Conservation (phyloP, 306 rosid species). For the Citrullus colocynthis region DNA sequence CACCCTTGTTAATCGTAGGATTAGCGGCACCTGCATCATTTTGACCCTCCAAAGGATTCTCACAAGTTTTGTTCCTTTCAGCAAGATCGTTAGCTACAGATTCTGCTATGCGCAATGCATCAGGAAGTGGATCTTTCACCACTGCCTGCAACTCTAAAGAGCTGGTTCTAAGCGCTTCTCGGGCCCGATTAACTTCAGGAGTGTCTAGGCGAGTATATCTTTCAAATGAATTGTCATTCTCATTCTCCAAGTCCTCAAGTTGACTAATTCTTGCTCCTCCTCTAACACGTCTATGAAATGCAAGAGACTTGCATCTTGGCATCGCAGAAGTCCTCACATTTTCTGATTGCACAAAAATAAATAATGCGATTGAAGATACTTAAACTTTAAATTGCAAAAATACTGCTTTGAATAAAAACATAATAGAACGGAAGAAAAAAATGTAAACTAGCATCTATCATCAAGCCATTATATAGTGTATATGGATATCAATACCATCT, state of each 20-base stretch:
- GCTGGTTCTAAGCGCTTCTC: constrained; percentile 56
- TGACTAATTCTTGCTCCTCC: constrained; percentile 39
- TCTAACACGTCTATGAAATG: constrained; percentile 22
- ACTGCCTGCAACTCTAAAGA: constrained; percentile 32
- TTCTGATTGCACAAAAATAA: constrained; percentile 15
- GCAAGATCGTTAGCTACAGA: constrained; percentile 28
- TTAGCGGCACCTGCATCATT: constrained; percentile 9
- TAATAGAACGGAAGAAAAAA: not conserved
- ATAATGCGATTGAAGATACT: not conserved
- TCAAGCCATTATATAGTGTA: not conserved
- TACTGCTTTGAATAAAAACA: not conserved
- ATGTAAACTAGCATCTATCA: not conserved
- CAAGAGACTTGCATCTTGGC: constrained; percentile 27
- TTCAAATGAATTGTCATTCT: not conserved
- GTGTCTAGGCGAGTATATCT: constrained; percentile 17
- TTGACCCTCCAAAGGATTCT: constrained; percentile 23
- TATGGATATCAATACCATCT: constrained; percentile 7
- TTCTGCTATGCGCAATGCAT: constrained; percentile 37
- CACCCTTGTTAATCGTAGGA: constrained; percentile 15
- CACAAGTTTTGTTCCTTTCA: constrained; percentile 11
- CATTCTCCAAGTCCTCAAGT: constrained; percentile 23
- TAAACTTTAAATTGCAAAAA: not conserved
- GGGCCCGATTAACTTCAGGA: constrained; percentile 32
- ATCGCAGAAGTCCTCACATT: constrained; percentile 10
- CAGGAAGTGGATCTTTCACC: constrained; percentile 76